Conservation (phyloP, 1,284 basidiomycete species). For the Fomitopsis palustris region DNA sequence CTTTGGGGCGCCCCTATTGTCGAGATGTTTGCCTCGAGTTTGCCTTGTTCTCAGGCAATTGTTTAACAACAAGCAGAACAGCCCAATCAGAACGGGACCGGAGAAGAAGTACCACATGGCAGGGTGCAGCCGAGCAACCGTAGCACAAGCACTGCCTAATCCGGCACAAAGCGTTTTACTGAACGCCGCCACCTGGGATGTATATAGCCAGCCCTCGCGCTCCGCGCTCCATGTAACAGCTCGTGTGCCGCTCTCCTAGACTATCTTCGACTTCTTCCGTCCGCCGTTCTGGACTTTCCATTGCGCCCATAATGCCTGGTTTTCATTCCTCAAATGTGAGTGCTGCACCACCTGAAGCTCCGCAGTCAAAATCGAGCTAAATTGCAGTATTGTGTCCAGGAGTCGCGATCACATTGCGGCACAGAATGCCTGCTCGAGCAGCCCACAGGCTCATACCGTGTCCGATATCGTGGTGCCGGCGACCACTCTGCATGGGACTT, state of each 20-base stretch:
- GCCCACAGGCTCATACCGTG: conserved; percentile 25
- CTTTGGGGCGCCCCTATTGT: neutral
- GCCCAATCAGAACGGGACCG: neutral
- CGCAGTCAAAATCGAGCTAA: neutral
- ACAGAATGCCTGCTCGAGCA: conserved; percentile 29
- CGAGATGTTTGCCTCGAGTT: neutral
- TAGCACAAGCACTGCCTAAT: conserved; percentile 20
- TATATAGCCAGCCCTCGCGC: conserved; percentile 7
- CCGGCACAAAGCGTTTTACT: conserved; percentile 19
- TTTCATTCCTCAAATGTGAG: conserved; percentile 8
- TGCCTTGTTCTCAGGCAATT: conserved; percentile 6
- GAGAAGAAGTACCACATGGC: conserved; percentile 3
- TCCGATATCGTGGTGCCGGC: conserved; percentile 29
- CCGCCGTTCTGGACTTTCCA: conserved; percentile 2
- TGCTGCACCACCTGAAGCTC: neutral
- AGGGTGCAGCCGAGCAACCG: conserved; percentile 2
- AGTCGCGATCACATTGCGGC: conserved; percentile 21
- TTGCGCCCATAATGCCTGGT: conserved; percentile 17
- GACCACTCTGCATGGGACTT: conserved; percentile 50
- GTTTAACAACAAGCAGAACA: conserved; percentile 1
- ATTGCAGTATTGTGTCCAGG: conserved; percentile 8
- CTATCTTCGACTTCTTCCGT: conserved; percentile 1
- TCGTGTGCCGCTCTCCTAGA: neutral
- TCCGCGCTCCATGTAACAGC: conserved; percentile 1
- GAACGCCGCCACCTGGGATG: neutral